Base-by-base conservation (phyloP, 2,329 filamentous ascomycete species). In the Arthrobotrys iridis region DNA sequence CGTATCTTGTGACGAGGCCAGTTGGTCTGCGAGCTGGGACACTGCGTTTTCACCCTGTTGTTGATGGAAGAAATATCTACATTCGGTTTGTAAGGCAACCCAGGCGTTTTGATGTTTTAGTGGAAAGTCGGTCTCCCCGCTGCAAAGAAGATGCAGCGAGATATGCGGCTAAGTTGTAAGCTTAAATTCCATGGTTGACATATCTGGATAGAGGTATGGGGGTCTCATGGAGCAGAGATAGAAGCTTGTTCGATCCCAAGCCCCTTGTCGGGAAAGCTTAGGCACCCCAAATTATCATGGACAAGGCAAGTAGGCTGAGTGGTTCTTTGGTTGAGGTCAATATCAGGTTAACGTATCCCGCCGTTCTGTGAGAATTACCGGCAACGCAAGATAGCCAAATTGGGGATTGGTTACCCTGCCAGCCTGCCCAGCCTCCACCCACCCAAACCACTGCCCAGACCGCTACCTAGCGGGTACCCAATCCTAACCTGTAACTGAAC, bases 1-100 rank as follows among this genome's bases (percentile, higher is more conserved):
- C 64, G 55, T 15, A 52, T 28, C 7, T 68, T 46, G 52, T 68
- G 64, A 68, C 64, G 64, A 68, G 28, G 43, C 64, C n/a, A 35
- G 46, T 41, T 13, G 30, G 33, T 20, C 35, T 40, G n/a, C 18
- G 26, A 35, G 28, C 18, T 30, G 20, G 26, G 6, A 15, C 46
- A 48, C 60, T 68, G 60, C 52, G 64, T 68, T 67, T 59, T 67
- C 52, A 67, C 20, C 62, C 24, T 4, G 40, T 13, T 26, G 13
- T 52, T 43, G 24, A 37, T 8, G 63, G 40, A 48, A 48, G 20
- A 37, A 22, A 22, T 60, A 52, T 35, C 64, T 68, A 2, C 10
- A 22, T 68, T 45, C 11, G 64, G 52, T 18, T 13, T 33, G 48
- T 22, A 41, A 58, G 33, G 52, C 30, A 13, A 33, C 30, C 41